A percentile compares a stretch with the other conserved stretches of the same genome.
Evolutionary conservation across 2,329 filamentous ascomycete genomes (phyloP).

Genomic region (Magnaporthiopsis rhizophila): DNA sequence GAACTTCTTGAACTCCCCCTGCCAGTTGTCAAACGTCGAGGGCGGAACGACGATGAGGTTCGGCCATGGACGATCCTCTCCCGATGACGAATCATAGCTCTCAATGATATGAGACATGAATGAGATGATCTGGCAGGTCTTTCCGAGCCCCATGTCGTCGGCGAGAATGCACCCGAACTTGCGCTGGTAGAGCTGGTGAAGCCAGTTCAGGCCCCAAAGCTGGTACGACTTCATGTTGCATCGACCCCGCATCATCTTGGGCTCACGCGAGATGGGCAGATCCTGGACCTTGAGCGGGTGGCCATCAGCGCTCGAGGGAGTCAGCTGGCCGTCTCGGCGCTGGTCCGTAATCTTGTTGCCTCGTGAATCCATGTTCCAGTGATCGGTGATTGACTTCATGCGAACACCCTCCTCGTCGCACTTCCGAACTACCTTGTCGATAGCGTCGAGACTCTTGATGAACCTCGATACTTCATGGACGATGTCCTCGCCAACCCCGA

Average conservation of each 20-base stretch:
- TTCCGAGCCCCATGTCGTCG: slow-evolving; percentile 95
- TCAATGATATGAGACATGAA: slow-evolving; percentile 80
- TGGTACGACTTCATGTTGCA: slow-evolving; percentile 88
- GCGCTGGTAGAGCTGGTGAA: slow-evolving; percentile 72
- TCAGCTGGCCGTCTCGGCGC: slow-evolving; percentile 18
- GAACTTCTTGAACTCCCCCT: slow-evolving; percentile 81
- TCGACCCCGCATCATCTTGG: slow-evolving; percentile 66
- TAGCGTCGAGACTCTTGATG: slow-evolving; percentile 70
- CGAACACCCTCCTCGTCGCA: slow-evolving; percentile 65
- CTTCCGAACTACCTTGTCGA: slow-evolving; percentile 70
- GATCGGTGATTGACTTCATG: slow-evolving; percentile 36
- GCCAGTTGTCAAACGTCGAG: slow-evolving; percentile 93
- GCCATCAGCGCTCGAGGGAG: slow-evolving; percentile 29
- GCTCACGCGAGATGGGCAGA: slow-evolving; percentile 53
- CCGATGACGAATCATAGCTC: slow-evolving; percentile 32
- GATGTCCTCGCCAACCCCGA: slow-evolving; percentile 44
- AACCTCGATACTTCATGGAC: slow-evolving; percentile 57
- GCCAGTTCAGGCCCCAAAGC: slow-evolving; percentile 90
- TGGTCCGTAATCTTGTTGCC: slow-evolving; percentile 29
- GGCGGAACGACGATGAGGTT: slow-evolving; percentile 85
- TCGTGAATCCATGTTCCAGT: slow-evolving; percentile 41
- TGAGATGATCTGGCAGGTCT: slow-evolving; percentile 93
- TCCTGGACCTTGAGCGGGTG: slow-evolving; percentile 23
- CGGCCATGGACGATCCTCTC: slow-evolving; percentile 48
- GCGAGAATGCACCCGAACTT: slow-evolving; percentile 83